A percentile compares a stretch with the other conserved stretches of the same genome.
Conservation (phyloP, 208 protist genomes). For the Trypanosoma conorhini region DNA sequence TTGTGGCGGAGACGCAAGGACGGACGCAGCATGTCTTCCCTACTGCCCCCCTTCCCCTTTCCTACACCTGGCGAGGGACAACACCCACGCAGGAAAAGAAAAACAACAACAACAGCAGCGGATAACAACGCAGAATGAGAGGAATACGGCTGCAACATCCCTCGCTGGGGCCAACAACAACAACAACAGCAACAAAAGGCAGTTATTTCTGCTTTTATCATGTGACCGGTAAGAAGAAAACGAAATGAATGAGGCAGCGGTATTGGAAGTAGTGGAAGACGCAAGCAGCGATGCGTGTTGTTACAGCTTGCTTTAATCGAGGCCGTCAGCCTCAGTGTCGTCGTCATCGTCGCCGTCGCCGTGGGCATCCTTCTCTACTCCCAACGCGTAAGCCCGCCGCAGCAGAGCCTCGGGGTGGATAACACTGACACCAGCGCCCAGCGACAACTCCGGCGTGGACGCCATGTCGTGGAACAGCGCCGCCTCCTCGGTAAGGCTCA, state of each 20-base stretch:
- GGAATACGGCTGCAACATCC: constrained; percentile 6
- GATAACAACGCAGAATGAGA: constrained; percentile 3
- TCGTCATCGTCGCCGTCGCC: neutral
- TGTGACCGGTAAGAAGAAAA: constrained; percentile 12
- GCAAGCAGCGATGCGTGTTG: neutral
- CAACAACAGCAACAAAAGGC: neutral
- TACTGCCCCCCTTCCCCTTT: neutral
- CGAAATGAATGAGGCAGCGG: constrained; percentile 5
- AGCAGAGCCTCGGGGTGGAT: constrained; percentile 11
- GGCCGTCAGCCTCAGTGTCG: constrained; percentile 1
- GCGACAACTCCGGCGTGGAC: constrained; percentile 6
- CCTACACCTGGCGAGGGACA: neutral
- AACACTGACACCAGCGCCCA: constrained; percentile 19
- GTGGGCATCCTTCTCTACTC: neutral
- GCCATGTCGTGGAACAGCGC: constrained; percentile 35
- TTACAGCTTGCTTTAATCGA: constrained; percentile 22
- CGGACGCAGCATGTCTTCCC: constrained; percentile 27
- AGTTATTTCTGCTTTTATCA: too few relatives aligned
- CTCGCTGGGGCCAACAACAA: neutral
- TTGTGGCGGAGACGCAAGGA: constrained; percentile 36
- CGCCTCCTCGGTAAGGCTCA: constrained; percentile 55
- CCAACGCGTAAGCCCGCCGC: neutral
- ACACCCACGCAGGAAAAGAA: neutral
- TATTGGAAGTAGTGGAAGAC: neutral
- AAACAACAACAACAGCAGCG: constrained; percentile 2